Evolutionary conservation across 2,329 filamentous ascomycete genomes (phyloP).

Genomic region (Beauveria australis): DNA sequence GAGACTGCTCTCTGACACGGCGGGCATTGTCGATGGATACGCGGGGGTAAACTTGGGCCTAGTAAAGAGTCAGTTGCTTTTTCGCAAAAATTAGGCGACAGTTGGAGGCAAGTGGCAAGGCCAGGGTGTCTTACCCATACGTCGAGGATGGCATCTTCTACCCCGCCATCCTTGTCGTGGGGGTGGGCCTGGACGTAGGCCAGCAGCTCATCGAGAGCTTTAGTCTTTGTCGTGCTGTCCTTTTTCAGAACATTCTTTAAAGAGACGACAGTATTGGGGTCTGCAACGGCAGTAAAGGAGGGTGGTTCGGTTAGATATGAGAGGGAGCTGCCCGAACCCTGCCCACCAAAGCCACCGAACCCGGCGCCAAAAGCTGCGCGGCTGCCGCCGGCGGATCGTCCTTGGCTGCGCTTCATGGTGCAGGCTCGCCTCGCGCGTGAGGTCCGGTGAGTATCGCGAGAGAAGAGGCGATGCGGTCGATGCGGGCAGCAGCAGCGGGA

Average conservation of each 20-base stretch:
- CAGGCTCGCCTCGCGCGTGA: background rate
- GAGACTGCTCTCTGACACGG: slow-evolving; percentile 79
- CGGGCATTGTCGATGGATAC: slow-evolving; percentile 84
- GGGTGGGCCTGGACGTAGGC: slow-evolving; percentile 49
- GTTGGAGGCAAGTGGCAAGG: background rate
- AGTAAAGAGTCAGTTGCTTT: slow-evolving; percentile 10
- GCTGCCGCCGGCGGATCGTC: background rate
- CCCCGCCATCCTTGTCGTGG: slow-evolving; percentile 47
- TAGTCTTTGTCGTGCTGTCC: slow-evolving; percentile 84
- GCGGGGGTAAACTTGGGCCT: slow-evolving; percentile 82
- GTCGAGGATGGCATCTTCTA: slow-evolving; percentile 77
- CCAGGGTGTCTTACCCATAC: slow-evolving; percentile 57
- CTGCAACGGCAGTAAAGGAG: slow-evolving; percentile 67
- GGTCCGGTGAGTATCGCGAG: background rate
- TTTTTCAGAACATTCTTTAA: slow-evolving; percentile 92
- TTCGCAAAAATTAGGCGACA: background rate
- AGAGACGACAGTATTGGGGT: slow-evolving; percentile 76
- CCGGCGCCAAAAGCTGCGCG: slow-evolving; percentile 12
- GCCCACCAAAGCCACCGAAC: slow-evolving; percentile 35
- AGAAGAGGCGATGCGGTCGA: background rate
- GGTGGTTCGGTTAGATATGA: slow-evolving; percentile 85
- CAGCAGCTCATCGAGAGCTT: slow-evolving; percentile 79
- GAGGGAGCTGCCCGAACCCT: slow-evolving; percentile 43
- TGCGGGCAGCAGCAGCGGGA: background rate
- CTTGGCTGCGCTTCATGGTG: slow-evolving; percentile 7